A percentile compares a stretch with the other conserved stretches of the same genome.
Conservation (phyloP, 768 basidiomycete genomes). For the Kwoniella dendrophila region DNA sequence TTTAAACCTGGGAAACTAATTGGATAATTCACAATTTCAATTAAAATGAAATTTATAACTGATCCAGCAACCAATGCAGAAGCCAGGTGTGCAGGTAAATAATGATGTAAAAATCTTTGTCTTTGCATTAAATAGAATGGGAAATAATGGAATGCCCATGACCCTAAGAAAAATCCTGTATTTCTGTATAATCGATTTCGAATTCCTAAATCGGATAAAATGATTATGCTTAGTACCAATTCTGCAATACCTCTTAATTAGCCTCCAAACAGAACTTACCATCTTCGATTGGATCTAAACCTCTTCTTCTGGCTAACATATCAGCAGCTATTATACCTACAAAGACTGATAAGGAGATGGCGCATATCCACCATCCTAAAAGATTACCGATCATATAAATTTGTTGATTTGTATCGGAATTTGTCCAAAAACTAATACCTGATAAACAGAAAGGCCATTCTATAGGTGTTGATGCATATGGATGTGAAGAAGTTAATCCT, state of each 20-base stretch:
- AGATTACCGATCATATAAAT: conserved; percentile 96
- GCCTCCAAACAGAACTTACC: conserved; percentile 62
- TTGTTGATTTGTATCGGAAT: conserved; percentile 76
- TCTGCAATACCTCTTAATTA: too few species aligned
- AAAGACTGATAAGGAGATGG: conserved; percentile 80
- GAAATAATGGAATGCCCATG: conserved; percentile 93
- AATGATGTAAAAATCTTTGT: conserved; percentile 96
- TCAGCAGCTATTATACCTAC: conserved; percentile 89
- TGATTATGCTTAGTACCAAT: conserved; percentile 21
- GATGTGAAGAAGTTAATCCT: conserved; percentile 95
- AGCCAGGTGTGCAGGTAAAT: conserved; percentile 92
- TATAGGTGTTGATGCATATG: conserved; percentile 92
- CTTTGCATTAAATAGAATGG: conserved; percentile 98
- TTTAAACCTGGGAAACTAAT: conserved; percentile 74
- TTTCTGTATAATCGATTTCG: conserved; percentile 95
- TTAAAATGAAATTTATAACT: conserved; percentile 84
- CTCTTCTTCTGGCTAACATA: conserved; percentile 80
- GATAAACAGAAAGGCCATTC: conserved; percentile 97
- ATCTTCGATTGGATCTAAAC: conserved; percentile 80
- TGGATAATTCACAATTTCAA: conserved; percentile 89
- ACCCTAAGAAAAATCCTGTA: conserved; percentile 88
- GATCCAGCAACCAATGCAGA: conserved; percentile 90
- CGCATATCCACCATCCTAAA: conserved; percentile 91
- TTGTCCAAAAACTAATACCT: conserved; percentile 98
- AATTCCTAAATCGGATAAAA: conserved; percentile 63